Percentiles rank a stretch among this genome's conserved stretches.
Conservation (phyloP, 352 stramenopile genomes). For the Pythium brassicae region DNA sequence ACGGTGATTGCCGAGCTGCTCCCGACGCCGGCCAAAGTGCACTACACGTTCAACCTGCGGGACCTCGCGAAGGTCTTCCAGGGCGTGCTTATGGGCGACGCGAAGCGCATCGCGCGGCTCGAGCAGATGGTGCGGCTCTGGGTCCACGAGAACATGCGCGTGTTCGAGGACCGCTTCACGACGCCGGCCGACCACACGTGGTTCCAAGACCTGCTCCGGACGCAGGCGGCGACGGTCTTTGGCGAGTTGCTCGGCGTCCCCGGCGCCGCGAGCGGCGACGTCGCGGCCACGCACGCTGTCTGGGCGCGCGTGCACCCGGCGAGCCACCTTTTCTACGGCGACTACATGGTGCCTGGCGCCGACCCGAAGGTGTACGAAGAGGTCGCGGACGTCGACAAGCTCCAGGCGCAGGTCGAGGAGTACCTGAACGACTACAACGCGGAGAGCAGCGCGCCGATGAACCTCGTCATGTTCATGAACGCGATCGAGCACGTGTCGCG, state of each 20-base stretch:
- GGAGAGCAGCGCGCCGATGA: slow-evolving; percentile 83
- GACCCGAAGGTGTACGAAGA: slow-evolving; percentile 92
- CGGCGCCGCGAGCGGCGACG: slow-evolving; percentile 7
- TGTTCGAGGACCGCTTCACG: slow-evolving; percentile 87
- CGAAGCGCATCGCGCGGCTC: slow-evolving; percentile 61
- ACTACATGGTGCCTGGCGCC: slow-evolving; percentile 91
- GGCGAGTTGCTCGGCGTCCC: slow-evolving; percentile 33
- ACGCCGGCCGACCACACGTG: slow-evolving; percentile 67
- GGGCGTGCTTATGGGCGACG: slow-evolving; percentile 78
- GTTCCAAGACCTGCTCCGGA: slow-evolving; percentile 69
- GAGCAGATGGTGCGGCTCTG: slow-evolving; percentile 73
- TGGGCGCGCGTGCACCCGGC: slow-evolving; percentile 68
- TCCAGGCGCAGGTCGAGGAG: slow-evolving; percentile 77
- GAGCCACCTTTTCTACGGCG: slow-evolving; percentile 81
- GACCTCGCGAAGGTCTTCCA: slow-evolving; percentile 88
- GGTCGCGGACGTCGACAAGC: slow-evolving; percentile 81
- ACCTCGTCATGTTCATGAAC: slow-evolving; percentile 88
- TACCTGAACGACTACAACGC: slow-evolving; percentile 88
- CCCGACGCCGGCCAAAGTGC: slow-evolving; percentile 78
- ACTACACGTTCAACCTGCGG: slow-evolving; percentile 89
- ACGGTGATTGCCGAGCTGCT: slow-evolving; percentile 76
- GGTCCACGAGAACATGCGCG: slow-evolving; percentile 83
- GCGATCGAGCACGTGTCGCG: slow-evolving; percentile 86
- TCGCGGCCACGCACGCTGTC: slow-evolving; percentile 27
- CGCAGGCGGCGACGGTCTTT: slow-evolving; percentile 53